Evolutionary conservation across 2,329 filamentous ascomycete species (phyloP).

Genomic region (Hymenotorrendiella dingleyae): DNA sequence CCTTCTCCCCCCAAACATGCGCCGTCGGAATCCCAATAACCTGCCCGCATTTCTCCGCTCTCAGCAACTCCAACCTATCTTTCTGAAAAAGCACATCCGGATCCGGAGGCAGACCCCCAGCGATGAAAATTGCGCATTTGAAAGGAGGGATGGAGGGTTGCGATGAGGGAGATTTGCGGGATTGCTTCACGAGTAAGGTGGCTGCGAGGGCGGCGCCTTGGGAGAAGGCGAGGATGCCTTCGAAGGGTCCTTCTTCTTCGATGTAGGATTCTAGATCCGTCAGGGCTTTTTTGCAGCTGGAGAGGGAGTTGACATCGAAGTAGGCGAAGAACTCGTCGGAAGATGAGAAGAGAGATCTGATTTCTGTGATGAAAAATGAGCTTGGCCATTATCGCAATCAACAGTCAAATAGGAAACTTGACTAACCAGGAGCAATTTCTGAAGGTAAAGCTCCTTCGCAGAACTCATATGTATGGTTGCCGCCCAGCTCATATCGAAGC

Average conservation of each 20-base stretch:
- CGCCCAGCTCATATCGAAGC: slow-evolving; percentile 10
- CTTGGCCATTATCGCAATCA: background rate
- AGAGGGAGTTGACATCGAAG: background rate
- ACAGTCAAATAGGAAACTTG: background rate
- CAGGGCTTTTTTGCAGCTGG: slow-evolving; percentile 1
- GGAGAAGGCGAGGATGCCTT: slow-evolving; percentile 13
- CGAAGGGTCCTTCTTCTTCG: slow-evolving; percentile 11
- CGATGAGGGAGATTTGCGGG: background rate
- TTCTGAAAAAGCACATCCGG: background rate
- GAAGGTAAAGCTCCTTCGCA: slow-evolving; percentile 9
- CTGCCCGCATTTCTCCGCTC: background rate
- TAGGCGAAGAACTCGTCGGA: slow-evolving; percentile 6
- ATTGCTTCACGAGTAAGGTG: slow-evolving; percentile 1
- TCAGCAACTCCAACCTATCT: background rate
- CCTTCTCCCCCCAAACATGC: slow-evolving; percentile 1
- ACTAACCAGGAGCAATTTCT: slow-evolving; percentile 4
- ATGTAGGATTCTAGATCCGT: slow-evolving; percentile 4
- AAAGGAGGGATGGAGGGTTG: background rate
- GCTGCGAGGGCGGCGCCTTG: slow-evolving; percentile 36
- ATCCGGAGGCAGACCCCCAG: background rate
- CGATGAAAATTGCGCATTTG: slow-evolving; percentile 13
- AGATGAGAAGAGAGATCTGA: background rate
- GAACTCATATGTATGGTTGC: slow-evolving; percentile 13
- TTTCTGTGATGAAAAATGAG: background rate
- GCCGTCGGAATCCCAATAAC: slow-evolving; percentile 7